phyloP scores from a whole-genome alignment of 331 rosid genomes.

The Quercus lobata region DNA sequence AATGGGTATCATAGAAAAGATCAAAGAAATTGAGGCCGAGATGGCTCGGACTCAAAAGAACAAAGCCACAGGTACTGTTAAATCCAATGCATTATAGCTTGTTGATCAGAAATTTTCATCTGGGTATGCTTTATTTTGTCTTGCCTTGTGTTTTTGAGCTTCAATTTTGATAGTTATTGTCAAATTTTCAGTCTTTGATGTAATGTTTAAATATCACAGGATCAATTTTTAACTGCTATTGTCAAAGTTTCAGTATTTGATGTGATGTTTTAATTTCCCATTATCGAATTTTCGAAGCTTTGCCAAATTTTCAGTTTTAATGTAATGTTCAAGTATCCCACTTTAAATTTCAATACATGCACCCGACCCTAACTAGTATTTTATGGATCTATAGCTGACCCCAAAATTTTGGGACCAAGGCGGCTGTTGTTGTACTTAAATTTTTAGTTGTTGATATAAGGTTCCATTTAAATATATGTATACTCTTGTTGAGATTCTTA shows the following conservation, averaged over 20 bases:
- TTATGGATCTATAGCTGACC: too few species aligned
- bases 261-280: too few species aligned
- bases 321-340: too few species aligned
- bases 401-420: too few species aligned
- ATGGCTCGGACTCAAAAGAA: constrained; percentile 99
- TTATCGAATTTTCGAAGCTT: too few species aligned
- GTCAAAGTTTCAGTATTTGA: too few species aligned
- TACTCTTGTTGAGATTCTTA: neutral
- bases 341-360: too few species aligned
- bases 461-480: neutral
- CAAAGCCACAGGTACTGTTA: constrained; percentile 77
- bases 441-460: neutral
- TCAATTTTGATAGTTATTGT: neutral
- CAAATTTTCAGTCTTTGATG: neutral
- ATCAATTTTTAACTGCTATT: too few species aligned
- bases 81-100: neutral
- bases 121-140: neutral
- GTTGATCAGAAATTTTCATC: neutral
- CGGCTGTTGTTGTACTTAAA: too few species aligned
- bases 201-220: too few species aligned
- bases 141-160: neutral
- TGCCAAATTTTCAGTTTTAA: too few species aligned
- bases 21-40: constrained; percentile 98
- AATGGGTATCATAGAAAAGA: constrained; percentile 96
- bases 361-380: too few species aligned